These are phyloP conservation scores for Borovskyia barvae DNA, from an alignment of 208 protist species.

Conservation along the genomic window DNA sequence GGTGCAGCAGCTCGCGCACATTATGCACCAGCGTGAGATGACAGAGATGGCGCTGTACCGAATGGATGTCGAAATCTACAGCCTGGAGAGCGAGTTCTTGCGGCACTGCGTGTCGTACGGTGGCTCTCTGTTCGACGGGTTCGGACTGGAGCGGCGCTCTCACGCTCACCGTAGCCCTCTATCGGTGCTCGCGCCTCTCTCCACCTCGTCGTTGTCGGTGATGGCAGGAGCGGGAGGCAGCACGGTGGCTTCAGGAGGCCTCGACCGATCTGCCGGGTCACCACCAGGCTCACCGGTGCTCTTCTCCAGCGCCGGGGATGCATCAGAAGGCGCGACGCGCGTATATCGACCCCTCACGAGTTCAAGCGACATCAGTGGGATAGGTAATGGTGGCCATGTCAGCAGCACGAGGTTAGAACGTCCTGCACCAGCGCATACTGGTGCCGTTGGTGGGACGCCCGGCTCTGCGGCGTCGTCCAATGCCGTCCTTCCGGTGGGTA, in stretches of 20 bases:
- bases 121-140: conserved; percentile 79
- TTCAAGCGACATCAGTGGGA: not conserved
- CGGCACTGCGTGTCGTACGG: conserved; percentile 59
- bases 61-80: conserved; percentile 62
- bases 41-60: conserved; percentile 39
- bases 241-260: not conserved
- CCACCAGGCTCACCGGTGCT: conserved; percentile 7
- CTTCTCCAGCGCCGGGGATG: not conserved
- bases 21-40: conserved; percentile 41
- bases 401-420: not conserved
- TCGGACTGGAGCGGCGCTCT: conserved; percentile 57
- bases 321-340: conserved; percentile 7
- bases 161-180: conserved; percentile 23
- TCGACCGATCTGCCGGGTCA: not conserved
- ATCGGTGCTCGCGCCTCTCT: conserved; percentile 17
- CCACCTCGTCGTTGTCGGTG: conserved; percentile 2
- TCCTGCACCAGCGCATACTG: not conserved
- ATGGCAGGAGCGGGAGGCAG: not conserved
- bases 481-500: conserved; percentile 14
- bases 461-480: not conserved
- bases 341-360: conserved; percentile 11
- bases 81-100: conserved; percentile 62
- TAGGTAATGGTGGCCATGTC: not conserved
- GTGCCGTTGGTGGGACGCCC: not conserved
- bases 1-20: conserved; percentile 32